Percentiles rank a stretch among this genome's conserved stretches.
Evolutionary conservation across 2,329 filamentous ascomycete genomes (phyloP).

Genomic region (Phaeosphaeria sp.): DNA sequence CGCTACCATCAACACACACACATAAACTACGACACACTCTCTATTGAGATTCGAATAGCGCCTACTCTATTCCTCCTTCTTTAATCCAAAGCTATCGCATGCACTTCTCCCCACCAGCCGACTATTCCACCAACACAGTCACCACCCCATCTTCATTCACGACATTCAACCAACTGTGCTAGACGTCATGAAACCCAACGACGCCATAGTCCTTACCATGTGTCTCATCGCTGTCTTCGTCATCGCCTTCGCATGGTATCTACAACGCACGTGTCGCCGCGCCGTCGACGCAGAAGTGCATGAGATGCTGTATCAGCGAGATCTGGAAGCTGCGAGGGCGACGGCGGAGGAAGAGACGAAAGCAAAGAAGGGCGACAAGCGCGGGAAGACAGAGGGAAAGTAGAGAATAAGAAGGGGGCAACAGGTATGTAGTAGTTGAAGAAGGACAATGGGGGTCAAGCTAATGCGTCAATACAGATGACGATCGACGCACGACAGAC

Average conservation of each 20-base stretch:
- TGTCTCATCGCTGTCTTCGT: slow-evolving; percentile 18
- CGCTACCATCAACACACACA: too few species aligned
- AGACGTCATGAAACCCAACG: not conserved
- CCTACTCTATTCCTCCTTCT: too few species aligned
- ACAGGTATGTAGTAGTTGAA: not conserved
- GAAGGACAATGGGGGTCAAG: not conserved
- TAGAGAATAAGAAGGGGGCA: not conserved
- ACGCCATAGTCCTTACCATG: slow-evolving; percentile 22
- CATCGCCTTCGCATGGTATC: slow-evolving; percentile 23
- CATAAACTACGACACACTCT: too few species aligned
- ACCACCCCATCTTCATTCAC: not conserved
- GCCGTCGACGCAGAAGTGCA: slow-evolving; percentile 19
- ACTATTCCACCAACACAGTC: not conserved
- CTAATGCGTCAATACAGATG: too few species aligned
- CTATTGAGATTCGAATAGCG: too few species aligned
- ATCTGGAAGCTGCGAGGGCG: slow-evolving; percentile 8
- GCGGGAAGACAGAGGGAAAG: not conserved
- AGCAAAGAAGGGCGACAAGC: not conserved
- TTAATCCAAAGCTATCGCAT: too few species aligned
- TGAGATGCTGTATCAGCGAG: slow-evolving; percentile 8
- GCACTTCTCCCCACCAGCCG: not conserved
- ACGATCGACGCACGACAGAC: not conserved
- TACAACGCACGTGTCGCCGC: slow-evolving; percentile 20
- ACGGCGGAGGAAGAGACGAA: not conserved
- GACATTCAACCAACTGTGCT: not conserved